Percentiles rank a stretch among this genome's conserved stretches.
Conservation (phyloP, 805 yeast genomes). For the Candida ortonii region DNA sequence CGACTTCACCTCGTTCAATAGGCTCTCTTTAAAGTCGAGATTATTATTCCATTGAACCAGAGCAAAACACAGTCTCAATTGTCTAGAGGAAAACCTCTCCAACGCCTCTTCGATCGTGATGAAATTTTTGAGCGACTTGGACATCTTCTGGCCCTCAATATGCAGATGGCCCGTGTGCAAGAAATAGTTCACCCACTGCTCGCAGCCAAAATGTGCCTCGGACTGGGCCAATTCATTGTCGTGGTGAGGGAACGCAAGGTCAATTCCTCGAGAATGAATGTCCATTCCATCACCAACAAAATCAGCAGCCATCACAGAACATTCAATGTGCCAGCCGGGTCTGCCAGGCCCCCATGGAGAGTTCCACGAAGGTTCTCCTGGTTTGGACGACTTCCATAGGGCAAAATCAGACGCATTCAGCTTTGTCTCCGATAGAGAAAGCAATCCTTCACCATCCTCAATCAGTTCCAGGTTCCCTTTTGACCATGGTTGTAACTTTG, state of each 20-base stretch:
- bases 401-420: constrained; percentile 85
- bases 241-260: constrained; percentile 97
- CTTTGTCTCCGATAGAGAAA: constrained; percentile 56
- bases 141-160: constrained; percentile 98
- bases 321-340: constrained; percentile 99
- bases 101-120: constrained; percentile 93
- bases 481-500: constrained; percentile 98
- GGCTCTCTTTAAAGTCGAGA: constrained; percentile 83
- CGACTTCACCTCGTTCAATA: constrained; percentile 73
- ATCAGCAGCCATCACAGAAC: constrained; percentile 97
- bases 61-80: constrained; percentile 87
- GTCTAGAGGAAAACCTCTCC: constrained; percentile 66
- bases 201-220: constrained; percentile 85
- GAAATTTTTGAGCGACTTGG: constrained; percentile 90
- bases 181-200: constrained; percentile 97
- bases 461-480: constrained; percentile 83
- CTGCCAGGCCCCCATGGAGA: constrained; percentile 97
- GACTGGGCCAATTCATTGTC: constrained; percentile 97
- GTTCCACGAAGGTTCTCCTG: constrained; percentile 95
- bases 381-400: constrained; percentile 92
- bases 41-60: constrained; percentile 90
- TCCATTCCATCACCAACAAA: constrained; percentile 81
- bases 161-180: constrained; percentile 97
- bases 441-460: constrained; percentile 93
- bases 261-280: constrained; percentile 96